phyloP scores from a whole-genome alignment of 805 yeast species.

The Sungouiella thailandica region DNA sequence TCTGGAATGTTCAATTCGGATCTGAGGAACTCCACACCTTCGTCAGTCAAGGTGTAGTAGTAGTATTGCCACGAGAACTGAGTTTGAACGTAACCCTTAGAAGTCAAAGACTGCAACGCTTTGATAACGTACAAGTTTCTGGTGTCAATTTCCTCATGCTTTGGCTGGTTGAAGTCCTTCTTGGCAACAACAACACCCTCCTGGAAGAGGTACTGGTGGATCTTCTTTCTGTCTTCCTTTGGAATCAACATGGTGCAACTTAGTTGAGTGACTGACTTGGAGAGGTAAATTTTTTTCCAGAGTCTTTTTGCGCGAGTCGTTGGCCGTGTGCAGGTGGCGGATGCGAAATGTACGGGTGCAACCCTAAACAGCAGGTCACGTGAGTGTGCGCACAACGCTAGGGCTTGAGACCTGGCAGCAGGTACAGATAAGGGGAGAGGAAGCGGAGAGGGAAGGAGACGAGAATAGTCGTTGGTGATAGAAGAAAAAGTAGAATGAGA shows the following conservation, averaged over 20 bases:
- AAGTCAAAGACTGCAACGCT: conserved; percentile 98
- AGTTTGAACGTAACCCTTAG: conserved; percentile 98
- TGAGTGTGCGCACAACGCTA: too few relatives aligned
- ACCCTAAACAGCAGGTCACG: too few relatives aligned
- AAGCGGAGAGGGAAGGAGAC: too few relatives aligned
- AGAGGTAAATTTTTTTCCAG: conserved; percentile 7
- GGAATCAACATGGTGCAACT: conserved; percentile 95
- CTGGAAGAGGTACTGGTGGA: conserved; percentile 98
- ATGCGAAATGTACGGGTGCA: too few relatives aligned
- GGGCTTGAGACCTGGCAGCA: too few relatives aligned
- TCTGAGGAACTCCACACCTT: conserved; percentile 98
- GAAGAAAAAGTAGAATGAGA: too few relatives aligned
- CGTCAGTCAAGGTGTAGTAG: conserved; percentile 99
- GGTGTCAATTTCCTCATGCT: conserved; percentile 98
- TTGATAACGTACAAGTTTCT: conserved; percentile 96
- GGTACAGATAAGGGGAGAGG: too few relatives aligned
- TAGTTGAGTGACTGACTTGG: too few relatives aligned
- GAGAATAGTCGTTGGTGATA: too few relatives aligned
- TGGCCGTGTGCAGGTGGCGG: conserved; percentile 2
- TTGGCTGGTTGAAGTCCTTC: conserved; percentile 96
- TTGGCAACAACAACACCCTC: conserved; percentile 99
- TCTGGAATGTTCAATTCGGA: conserved; percentile 98
- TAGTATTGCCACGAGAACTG: conserved; percentile 99
- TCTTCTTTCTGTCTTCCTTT: conserved; percentile 99
- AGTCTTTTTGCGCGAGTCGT: conserved; percentile 14